Conservation (phyloP, 805 yeast species). For the Kluyveromyces aestuarii region DNA sequence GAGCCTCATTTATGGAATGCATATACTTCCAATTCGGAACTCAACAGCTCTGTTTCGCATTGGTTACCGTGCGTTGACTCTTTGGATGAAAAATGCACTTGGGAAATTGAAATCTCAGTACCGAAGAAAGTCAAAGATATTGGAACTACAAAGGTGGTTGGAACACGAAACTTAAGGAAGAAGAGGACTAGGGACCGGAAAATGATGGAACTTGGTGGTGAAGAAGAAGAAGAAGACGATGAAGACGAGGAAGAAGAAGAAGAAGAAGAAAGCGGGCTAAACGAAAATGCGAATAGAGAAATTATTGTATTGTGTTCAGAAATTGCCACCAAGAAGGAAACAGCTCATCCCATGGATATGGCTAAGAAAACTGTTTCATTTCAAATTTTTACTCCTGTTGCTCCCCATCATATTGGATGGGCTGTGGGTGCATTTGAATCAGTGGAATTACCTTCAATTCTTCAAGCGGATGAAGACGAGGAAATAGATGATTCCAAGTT, state of each 20-base stretch:
- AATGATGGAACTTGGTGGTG: conserved; percentile 16
- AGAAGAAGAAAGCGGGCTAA: conserved; percentile 16
- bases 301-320: conserved; percentile 66
- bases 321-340: conserved; percentile 51
- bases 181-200: conserved; percentile 1
- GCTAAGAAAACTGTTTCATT: conserved; percentile 68
- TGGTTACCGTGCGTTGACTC: conserved; percentile 97
- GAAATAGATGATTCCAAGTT: conserved; percentile 27
- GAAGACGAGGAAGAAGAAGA: conserved; percentile 33
- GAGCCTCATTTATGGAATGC: conserved; percentile 63
- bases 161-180: conserved; percentile 10
- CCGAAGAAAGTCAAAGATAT: conserved; percentile 75
- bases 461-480: conserved; percentile 26
- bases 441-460: conserved; percentile 25
- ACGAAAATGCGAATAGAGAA: conserved; percentile 32
- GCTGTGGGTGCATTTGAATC: conserved; percentile 83
- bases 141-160: conserved; percentile 31
- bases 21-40: conserved; percentile 71
- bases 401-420: conserved; percentile 94
- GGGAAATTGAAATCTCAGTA: conserved; percentile 83
- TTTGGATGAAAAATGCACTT: conserved; percentile 77
- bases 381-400: conserved; percentile 71
- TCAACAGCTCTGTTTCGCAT: conserved; percentile 77
- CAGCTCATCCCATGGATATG: conserved; percentile 66
- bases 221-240: conserved; percentile 20